Evolutionary conservation across 768 basidiomycete genomes (phyloP).

Genomic region (Termitomyces sp.): DNA sequence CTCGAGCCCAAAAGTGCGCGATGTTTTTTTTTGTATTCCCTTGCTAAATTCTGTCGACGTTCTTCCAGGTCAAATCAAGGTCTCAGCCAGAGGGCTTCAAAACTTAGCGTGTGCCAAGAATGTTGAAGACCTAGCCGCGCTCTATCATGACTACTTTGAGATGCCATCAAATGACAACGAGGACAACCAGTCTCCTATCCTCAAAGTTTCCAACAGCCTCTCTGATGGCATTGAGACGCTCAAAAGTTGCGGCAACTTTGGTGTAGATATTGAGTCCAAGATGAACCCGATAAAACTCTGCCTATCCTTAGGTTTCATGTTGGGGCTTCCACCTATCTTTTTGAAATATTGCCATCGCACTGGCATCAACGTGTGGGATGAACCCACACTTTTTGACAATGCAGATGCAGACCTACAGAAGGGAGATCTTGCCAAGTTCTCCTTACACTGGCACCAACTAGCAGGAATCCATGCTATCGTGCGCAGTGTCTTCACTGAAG

Average conservation of each 20-base stretch:
- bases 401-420: background rate
- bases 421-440: background rate
- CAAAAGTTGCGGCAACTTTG: constrained; percentile 2
- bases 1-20: background rate
- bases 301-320: constrained; percentile 13
- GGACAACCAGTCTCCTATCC: background rate
- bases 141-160: constrained; percentile 10
- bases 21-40: too few relatives aligned
- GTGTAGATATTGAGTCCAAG: constrained; percentile 4
- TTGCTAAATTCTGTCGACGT: background rate
- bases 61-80: background rate
- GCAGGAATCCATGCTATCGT: constrained; percentile 19
- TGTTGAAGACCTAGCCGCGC: background rate
- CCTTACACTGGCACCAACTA: constrained; percentile 23
- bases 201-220: background rate
- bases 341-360: constrained; percentile 12
- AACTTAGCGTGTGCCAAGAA: constrained; percentile 8
- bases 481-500: constrained; percentile 9
- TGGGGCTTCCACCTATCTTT: constrained; percentile 17
- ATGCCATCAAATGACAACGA: background rate
- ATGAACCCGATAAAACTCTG: constrained; percentile 10
- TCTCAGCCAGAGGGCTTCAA: constrained; percentile 5
- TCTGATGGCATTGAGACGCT: background rate
- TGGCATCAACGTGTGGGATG: constrained; percentile 18
- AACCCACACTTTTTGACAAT: background rate